Evolutionary conservation across 305 asterid species (phyloP).

Genomic region (Fraxinus albicans): DNA sequence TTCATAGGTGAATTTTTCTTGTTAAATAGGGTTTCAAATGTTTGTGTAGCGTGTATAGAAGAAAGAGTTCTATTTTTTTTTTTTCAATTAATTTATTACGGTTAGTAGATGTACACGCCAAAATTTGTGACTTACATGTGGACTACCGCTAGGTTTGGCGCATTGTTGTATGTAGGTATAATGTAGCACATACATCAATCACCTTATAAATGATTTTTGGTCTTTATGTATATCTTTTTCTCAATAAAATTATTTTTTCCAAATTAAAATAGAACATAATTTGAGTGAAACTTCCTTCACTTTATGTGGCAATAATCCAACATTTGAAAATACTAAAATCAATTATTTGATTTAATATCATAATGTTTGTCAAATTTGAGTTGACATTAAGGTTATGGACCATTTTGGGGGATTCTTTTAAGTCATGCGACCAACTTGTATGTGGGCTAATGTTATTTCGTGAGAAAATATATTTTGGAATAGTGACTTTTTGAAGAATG

Average conservation of each 20-base stretch:
- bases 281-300: background rate
- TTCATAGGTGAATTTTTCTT: background rate
- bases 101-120: background rate
- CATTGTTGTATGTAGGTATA: background rate
- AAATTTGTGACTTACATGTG: background rate
- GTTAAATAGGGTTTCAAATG: too few relatives aligned
- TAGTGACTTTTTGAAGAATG: too few relatives aligned
- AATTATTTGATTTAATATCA: too few relatives aligned
- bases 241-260: background rate
- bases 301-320: background rate
- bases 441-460: too few relatives aligned
- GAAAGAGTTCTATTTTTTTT: too few relatives aligned
- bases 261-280: background rate
- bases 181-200: too few relatives aligned
- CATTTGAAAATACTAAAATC: background rate
- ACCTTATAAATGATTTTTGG: background rate
- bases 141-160: background rate
- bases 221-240: background rate
- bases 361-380: too few relatives aligned
- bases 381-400: too few relatives aligned
- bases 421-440: too few relatives aligned
- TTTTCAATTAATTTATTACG: background rate
- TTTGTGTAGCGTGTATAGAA: too few relatives aligned
- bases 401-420: too few relatives aligned
- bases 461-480: too few relatives aligned